A percentile compares a stretch with the other conserved stretches of the same genome.
phyloP scores from a whole-genome alignment of 2,329 filamentous ascomycete genomes.

The Cryphonectria radicalis region DNA sequence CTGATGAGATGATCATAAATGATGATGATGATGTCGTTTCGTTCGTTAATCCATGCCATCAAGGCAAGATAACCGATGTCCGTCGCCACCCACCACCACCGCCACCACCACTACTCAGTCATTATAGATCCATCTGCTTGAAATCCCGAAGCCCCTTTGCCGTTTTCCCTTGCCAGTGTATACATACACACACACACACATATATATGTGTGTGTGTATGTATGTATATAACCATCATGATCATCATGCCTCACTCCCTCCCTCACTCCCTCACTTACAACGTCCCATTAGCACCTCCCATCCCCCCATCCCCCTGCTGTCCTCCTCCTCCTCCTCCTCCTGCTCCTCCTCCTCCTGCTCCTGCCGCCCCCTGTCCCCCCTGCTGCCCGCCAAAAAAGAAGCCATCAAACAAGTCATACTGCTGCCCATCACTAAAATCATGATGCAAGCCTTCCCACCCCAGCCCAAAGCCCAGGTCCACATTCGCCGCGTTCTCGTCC shows the following conservation, averaged over 20 bases:
- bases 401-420: slow-evolving; percentile 71
- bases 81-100: no score
- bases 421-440: slow-evolving; percentile 63
- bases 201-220: not conserved
- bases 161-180: not conserved
- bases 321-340: no score
- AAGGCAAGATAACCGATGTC: not conserved
- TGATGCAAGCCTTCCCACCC: slow-evolving; percentile 67
- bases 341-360: no score
- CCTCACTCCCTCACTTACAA: not conserved
- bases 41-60: not conserved
- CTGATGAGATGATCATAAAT: no score
- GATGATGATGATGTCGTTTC: not conserved
- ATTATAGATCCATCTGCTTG: not conserved
- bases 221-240: not conserved
- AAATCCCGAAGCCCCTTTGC: not conserved
- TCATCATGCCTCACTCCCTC: not conserved
- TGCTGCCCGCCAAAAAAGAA: slow-evolving; percentile 71
- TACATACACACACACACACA: not conserved
- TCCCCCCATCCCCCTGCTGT: slow-evolving; percentile 35
- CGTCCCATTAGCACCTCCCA: slow-evolving; percentile 35
- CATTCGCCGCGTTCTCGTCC: slow-evolving; percentile 33
- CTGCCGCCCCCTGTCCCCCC: no score
- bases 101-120: not conserved
- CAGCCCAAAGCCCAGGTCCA: slow-evolving; percentile 66